Conservation (phyloP, 306 rosid species). For the Pyrus pyrifolia region DNA sequence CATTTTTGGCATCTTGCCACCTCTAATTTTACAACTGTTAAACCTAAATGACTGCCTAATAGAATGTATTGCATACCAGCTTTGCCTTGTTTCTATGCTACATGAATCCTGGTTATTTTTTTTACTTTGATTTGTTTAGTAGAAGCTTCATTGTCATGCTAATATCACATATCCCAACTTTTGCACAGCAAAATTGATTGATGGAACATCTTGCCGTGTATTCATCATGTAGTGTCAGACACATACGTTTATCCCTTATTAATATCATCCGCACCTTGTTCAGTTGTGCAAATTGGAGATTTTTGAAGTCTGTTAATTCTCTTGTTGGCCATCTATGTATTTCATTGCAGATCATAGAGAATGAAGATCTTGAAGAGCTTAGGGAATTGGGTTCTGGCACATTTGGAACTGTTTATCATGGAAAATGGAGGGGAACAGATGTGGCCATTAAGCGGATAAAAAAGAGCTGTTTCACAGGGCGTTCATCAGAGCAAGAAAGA, state of each 20-base stretch:
- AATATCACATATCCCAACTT: background rate
- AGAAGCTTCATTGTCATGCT: background rate
- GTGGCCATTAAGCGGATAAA: constrained; percentile 81
- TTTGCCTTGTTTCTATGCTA: background rate
- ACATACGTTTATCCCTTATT: background rate
- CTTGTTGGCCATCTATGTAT: constrained; percentile 14
- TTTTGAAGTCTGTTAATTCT: background rate
- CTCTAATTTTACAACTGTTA: background rate
- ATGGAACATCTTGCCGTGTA: background rate
- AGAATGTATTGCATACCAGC: background rate
- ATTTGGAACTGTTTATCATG: constrained; percentile 81
- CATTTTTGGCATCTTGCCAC: background rate
- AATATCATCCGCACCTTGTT: background rate
- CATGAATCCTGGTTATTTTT: background rate
- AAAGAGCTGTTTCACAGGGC: constrained; percentile 65
- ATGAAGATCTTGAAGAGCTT: constrained; percentile 84
- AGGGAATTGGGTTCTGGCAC: constrained; percentile 79
- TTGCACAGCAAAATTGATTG: background rate
- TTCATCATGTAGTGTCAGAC: background rate
- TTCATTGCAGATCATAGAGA: constrained; percentile 48
- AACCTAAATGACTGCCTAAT: background rate
- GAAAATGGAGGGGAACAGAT: constrained; percentile 85
- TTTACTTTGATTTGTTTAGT: background rate
- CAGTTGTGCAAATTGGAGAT: background rate
- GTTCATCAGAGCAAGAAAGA: constrained; percentile 69